Conservation (phyloP, 768 basidiomycete genomes). For the Boletellus ananas region DNA sequence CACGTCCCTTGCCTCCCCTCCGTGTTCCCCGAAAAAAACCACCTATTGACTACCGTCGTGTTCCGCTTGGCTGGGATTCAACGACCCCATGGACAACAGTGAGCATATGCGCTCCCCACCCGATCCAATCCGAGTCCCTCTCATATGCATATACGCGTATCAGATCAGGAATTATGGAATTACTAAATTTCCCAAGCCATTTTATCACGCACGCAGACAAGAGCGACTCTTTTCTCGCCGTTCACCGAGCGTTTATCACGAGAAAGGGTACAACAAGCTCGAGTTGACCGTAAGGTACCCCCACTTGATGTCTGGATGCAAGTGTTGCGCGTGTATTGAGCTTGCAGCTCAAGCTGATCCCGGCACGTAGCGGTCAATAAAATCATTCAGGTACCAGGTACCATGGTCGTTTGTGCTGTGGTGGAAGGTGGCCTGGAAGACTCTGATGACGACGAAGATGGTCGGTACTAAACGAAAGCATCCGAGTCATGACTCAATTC, state of each 20-base stretch:
- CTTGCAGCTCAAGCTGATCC: constrained; percentile 1
- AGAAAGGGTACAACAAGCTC: constrained; percentile 25
- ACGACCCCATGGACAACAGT: constrained; percentile 22
- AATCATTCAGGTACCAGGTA: constrained; percentile 44
- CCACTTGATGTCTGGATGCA: constrained; percentile 43
- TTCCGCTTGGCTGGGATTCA: constrained; percentile 18
- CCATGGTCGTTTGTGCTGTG: constrained; percentile 43
- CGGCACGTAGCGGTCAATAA: constrained; percentile 44
- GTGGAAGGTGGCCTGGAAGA: constrained; percentile 45
- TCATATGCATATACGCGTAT: not conserved
- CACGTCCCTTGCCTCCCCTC: constrained; percentile 1
- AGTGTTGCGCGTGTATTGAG: constrained; percentile 1
- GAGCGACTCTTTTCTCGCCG: constrained; percentile 19
- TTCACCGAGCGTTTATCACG: constrained; percentile 22
- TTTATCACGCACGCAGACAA: constrained; percentile 19
- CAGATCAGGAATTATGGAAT: constrained; percentile 15
- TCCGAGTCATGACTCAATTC: constrained; percentile 12
- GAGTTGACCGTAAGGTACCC: constrained; percentile 35
- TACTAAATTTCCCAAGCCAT: constrained; percentile 22
- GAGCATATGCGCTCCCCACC: not conserved
- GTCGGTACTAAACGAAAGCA: constrained; percentile 14
- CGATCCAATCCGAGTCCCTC: not conserved
- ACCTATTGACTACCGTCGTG: constrained; percentile 16
- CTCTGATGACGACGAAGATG: constrained; percentile 15
- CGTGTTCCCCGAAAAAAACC: constrained; percentile 14